Evolutionary conservation across 2,329 filamentous ascomycete species (phyloP).

Genomic region (Colletotrichum sansevieriae): DNA sequence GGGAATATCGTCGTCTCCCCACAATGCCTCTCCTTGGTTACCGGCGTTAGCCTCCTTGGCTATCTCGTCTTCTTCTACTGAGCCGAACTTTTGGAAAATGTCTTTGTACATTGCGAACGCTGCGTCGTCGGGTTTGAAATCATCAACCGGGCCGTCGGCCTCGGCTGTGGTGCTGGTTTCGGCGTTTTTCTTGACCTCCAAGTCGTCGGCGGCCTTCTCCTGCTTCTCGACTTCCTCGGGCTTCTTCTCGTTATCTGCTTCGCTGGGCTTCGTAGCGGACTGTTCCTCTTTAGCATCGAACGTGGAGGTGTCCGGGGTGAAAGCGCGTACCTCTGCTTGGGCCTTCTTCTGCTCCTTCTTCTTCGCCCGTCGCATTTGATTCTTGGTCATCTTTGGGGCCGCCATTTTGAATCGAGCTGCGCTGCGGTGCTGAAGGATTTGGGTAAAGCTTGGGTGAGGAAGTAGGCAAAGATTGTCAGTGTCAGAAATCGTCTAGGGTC

Average conservation of each 20-base stretch:
- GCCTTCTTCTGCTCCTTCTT: constrained; percentile 92
- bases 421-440: constrained; percentile 37
- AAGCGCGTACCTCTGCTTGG: constrained; percentile 63
- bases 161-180: constrained; percentile 52
- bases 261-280: constrained; percentile 41
- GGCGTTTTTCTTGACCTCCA: constrained; percentile 58
- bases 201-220: constrained; percentile 50
- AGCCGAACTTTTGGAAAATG: constrained; percentile 84
- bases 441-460: constrained; percentile 49
- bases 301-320: too few species aligned
- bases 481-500: constrained; percentile 55
- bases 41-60: constrained; percentile 74
- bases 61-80: constrained; percentile 71
- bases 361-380: constrained; percentile 91
- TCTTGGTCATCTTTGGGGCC: constrained; percentile 85
- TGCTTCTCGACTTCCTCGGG: constrained; percentile 45
- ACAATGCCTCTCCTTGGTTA: constrained; percentile 89
- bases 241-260: constrained; percentile 46
- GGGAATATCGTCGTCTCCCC: constrained; percentile 86
- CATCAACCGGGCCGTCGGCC: constrained; percentile 66
- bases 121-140: constrained; percentile 80
- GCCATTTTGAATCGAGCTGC: constrained; percentile 64
- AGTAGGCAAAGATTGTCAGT: constrained; percentile 52
- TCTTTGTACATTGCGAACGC: constrained; percentile 86
- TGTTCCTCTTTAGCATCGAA: constrained; percentile 24